Conservation (phyloP, 441 rosid genomes). For the Brassica hybrid region DNA sequence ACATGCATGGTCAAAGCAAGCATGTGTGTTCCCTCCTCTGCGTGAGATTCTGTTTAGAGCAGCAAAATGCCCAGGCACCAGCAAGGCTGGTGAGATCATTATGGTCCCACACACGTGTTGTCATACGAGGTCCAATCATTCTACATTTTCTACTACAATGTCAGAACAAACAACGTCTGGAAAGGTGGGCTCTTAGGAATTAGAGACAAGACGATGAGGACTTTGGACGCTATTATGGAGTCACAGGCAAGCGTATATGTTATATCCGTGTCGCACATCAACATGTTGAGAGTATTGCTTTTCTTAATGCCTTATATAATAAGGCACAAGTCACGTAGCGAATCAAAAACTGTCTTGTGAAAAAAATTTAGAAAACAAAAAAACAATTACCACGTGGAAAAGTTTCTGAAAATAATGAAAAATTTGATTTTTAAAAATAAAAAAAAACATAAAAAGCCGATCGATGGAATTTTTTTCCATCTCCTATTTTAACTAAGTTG, state of each 20-base stretch:
- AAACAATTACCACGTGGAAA: no score
- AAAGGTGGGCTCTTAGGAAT: not conserved
- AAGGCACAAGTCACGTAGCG: no score
- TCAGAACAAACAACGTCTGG: not conserved
- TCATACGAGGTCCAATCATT: not conserved
- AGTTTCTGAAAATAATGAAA: no score
- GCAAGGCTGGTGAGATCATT: not conserved
- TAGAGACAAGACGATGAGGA: not conserved
- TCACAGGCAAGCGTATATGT: not conserved
- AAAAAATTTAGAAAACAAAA: no score
- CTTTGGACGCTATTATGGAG: slow-evolving; percentile 1
- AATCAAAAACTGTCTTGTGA: no score
- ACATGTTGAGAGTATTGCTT: slow-evolving; percentile 3
- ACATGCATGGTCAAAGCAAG: not conserved
- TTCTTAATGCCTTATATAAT: not conserved
- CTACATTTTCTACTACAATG: not conserved
- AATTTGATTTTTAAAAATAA: no score
- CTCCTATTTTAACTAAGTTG: no score
- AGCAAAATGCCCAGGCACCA: not conserved
- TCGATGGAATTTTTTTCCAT: no score
- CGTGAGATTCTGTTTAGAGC: not conserved
- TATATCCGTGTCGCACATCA: not conserved
- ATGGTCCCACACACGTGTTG: not conserved
- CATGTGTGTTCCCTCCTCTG: not conserved
- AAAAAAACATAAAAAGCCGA: no score